These are phyloP conservation scores for Ogataea zsoltii DNA, from an alignment of 805 yeast genomes.

Conservation along the genomic window DNA sequence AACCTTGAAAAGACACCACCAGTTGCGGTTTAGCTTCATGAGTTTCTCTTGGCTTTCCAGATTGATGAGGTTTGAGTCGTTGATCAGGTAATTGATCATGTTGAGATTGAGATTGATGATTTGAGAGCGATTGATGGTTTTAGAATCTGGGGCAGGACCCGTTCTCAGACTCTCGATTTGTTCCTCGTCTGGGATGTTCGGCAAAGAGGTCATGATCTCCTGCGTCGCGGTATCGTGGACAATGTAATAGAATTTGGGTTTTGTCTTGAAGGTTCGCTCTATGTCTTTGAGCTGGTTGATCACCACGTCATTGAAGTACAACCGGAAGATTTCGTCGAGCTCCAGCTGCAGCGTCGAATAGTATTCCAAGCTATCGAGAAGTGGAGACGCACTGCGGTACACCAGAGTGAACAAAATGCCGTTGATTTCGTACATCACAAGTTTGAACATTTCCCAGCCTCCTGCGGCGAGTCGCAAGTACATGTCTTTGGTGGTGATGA, in stretches of 20 bases:
- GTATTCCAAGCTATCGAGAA: conserved; percentile 7
- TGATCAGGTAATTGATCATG: conserved; percentile 19
- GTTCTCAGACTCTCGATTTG: conserved; percentile 17
- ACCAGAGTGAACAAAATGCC: conserved; percentile 31
- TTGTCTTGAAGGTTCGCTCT: conserved; percentile 17
- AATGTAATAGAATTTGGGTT: conserved; percentile 25
- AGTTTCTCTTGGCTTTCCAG: conserved; percentile 22
- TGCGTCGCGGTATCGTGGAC: conserved; percentile 21
- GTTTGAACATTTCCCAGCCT: conserved; percentile 10
- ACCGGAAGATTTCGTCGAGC: conserved; percentile 24
- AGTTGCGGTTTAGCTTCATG: conserved; percentile 25
- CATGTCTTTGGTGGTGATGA: conserved; percentile 17
- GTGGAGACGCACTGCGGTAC: conserved; percentile 10
- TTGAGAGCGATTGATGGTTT: conserved; percentile 13
- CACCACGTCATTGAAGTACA: conserved; percentile 29
- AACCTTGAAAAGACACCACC: conserved; percentile 29
- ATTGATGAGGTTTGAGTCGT: conserved; percentile 15
- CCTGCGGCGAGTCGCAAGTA: conserved; percentile 8
- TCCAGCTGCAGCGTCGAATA: conserved; percentile 14
- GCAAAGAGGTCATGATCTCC: conserved; percentile 29
- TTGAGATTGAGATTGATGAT: conserved; percentile 22
- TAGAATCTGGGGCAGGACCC: conserved; percentile 6
- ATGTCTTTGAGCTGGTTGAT: conserved; percentile 26
- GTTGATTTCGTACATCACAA: conserved; percentile 32
- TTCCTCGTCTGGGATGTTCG: conserved; percentile 30